Evolutionary conservation across 2,329 filamentous ascomycete species (phyloP).

Genomic region (Teratosphaeria destructans): DNA sequence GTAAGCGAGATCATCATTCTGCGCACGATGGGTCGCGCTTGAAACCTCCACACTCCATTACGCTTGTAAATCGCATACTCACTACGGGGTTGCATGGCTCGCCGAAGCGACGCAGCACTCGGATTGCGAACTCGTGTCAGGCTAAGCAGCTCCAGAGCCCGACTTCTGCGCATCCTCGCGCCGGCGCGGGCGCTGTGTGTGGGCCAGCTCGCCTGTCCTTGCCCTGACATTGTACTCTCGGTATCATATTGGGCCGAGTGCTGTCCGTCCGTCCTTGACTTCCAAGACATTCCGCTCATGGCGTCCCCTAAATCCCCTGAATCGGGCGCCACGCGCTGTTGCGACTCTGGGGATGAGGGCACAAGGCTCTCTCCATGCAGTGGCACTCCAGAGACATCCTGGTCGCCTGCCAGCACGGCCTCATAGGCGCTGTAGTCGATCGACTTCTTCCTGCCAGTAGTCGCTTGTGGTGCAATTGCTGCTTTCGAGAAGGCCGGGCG

Average conservation of each 20-base stretch:
- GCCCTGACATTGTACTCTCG: neutral
- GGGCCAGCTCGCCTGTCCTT: neutral
- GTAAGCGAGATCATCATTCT: neutral
- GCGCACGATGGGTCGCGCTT: neutral
- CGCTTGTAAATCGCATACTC: neutral
- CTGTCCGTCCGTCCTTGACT: neutral
- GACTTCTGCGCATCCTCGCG: neutral
- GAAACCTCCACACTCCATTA: neutral
- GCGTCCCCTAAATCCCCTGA: neutral
- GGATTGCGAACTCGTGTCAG: neutral
- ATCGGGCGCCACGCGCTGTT: neutral
- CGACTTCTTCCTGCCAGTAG: neutral
- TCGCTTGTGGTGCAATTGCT: neutral
- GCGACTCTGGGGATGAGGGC: neutral
- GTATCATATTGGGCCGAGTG: neutral
- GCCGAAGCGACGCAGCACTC: neutral
- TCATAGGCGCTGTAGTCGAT: neutral
- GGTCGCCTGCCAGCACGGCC: neutral
- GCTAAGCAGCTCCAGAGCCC: neutral
- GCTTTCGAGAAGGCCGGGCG: neutral
- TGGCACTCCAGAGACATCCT: neutral
- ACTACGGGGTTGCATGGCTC: neutral
- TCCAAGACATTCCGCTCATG: neutral
- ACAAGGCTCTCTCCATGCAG: neutral
- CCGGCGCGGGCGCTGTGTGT: neutral